Percentiles rank a stretch among this genome's conserved stretches.
These are phyloP conservation scores for Leccinum truebloodii DNA, from an alignment of 768 basidiomycete species.

Conservation along the genomic window DNA sequence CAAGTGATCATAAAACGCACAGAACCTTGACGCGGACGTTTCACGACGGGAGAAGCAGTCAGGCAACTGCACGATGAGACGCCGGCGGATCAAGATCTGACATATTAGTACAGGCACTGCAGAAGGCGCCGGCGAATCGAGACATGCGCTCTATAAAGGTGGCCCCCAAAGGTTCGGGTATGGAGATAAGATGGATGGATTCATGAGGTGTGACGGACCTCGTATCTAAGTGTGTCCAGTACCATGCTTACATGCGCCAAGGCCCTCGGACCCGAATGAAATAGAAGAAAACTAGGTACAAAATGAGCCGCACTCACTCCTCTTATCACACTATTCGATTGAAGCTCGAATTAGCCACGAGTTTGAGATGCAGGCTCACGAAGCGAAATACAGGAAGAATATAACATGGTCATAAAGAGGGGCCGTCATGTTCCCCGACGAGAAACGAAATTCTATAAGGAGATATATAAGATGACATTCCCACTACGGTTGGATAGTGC, in stretches of 20 bases:
- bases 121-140: not conserved
- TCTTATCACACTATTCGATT: not conserved
- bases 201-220: not conserved
- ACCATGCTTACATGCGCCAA: not conserved
- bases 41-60: not conserved
- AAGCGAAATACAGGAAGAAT: not conserved
- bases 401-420: not conserved
- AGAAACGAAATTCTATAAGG: constrained; percentile 31
- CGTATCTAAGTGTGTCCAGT: not conserved
- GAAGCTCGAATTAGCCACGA: not conserved
- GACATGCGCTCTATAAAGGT: not conserved
- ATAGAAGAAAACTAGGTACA: not conserved
- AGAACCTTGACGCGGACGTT: not conserved
- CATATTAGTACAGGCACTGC: not conserved
- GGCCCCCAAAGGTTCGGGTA: not conserved
- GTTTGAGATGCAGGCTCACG: not conserved
- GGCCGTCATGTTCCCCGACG: constrained; percentile 26
- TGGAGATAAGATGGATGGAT: not conserved
- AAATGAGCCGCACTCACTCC: not conserved
- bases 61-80: not conserved
- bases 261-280: not conserved
- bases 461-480: not conserved
- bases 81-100: not conserved
- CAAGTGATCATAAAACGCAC: not conserved
- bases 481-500: not conserved